These are phyloP conservation scores for Danielia oregonensis DNA, from an alignment of 805 yeast genomes.

Conservation along the genomic window DNA sequence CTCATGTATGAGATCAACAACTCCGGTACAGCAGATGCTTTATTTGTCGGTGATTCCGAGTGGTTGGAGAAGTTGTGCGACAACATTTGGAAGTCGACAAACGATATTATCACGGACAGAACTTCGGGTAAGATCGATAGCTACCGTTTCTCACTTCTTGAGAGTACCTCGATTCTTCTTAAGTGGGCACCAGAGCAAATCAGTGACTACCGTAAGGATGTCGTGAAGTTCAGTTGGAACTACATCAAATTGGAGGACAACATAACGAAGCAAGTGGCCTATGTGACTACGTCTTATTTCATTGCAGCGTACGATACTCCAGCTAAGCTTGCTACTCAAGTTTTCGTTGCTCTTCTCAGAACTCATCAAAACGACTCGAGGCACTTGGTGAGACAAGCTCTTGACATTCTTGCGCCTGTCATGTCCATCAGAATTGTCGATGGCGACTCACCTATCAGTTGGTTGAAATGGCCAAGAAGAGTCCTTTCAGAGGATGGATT, in stretches of 20 bases:
- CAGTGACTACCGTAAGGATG: slow-evolving; percentile 67
- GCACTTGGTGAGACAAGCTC: slow-evolving; percentile 77
- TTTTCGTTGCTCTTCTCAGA: slow-evolving; percentile 83
- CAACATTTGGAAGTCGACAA: slow-evolving; percentile 69
- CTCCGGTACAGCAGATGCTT: slow-evolving; percentile 43
- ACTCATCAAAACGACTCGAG: slow-evolving; percentile 85
- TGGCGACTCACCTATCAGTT: slow-evolving; percentile 53
- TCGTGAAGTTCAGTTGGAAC: slow-evolving; percentile 93
- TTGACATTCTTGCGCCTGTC: slow-evolving; percentile 86
- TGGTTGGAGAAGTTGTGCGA: slow-evolving; percentile 68
- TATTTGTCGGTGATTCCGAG: slow-evolving; percentile 40
- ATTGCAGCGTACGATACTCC: slow-evolving; percentile 88
- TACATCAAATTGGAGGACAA: slow-evolving; percentile 85
- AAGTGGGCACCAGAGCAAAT: slow-evolving; percentile 62
- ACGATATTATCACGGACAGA: slow-evolving; percentile 47
- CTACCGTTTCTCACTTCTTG: slow-evolving; percentile 73
- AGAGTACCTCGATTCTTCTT: slow-evolving; percentile 72
- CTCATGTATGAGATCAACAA: slow-evolving; percentile 58
- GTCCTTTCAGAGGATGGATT: slow-evolving; percentile 88
- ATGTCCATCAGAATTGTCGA: slow-evolving; percentile 62
- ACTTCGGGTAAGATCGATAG: slow-evolving; percentile 70
- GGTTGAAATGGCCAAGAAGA: slow-evolving; percentile 95
- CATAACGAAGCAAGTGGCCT: slow-evolving; percentile 87
- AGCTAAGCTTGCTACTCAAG: slow-evolving; percentile 81
- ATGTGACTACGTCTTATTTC: slow-evolving; percentile 81